Percentiles rank a stretch among this genome's conserved stretches.
phyloP scores from a whole-genome alignment of 768 basidiomycete species.

The Xerocomus spinulosus region DNA sequence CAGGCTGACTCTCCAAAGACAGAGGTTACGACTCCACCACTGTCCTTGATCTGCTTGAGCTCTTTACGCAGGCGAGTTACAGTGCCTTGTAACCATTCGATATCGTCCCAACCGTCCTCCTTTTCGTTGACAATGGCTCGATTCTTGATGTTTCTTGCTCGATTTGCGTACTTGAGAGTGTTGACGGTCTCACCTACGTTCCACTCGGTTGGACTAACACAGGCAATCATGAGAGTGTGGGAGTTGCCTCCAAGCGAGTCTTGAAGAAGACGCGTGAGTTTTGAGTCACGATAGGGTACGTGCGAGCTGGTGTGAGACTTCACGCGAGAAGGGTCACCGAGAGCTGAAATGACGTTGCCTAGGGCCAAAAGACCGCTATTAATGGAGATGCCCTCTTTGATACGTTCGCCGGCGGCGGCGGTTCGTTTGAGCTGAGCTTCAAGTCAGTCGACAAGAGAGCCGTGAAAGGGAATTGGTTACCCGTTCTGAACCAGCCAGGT shows the following conservation, averaged over 20 bases:
- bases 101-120: constrained; percentile 98
- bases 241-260: constrained; percentile 97
- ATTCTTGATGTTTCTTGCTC: constrained; percentile 97
- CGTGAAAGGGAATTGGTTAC: constrained; percentile 38
- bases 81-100: constrained; percentile 91
- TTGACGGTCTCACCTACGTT: constrained; percentile 92
- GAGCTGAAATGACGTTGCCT: constrained; percentile 97
- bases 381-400: constrained; percentile 99
- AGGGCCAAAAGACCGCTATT: constrained; percentile 94
- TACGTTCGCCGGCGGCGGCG: constrained; percentile 90
- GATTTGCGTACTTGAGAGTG: constrained; percentile 95
- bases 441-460: constrained; percentile 14
- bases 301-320: constrained; percentile 83
- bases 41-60: constrained; percentile 73
- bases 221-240: constrained; percentile 98
- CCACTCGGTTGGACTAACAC: constrained; percentile 94
- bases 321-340: constrained; percentile 87
- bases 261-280: constrained; percentile 73
- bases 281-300: constrained; percentile 97
- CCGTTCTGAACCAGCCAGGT: constrained; percentile 94
- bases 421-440: constrained; percentile 81
- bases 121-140: constrained; percentile 86
- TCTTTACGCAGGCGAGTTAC: constrained; percentile 85
- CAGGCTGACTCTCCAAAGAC: constrained; percentile 28
- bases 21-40: constrained; percentile 34